A percentile compares a stretch with the other conserved stretches of the same genome.
phyloP scores from a whole-genome alignment of 805 yeast genomes.

The Yamadazyma phyllophila region DNA sequence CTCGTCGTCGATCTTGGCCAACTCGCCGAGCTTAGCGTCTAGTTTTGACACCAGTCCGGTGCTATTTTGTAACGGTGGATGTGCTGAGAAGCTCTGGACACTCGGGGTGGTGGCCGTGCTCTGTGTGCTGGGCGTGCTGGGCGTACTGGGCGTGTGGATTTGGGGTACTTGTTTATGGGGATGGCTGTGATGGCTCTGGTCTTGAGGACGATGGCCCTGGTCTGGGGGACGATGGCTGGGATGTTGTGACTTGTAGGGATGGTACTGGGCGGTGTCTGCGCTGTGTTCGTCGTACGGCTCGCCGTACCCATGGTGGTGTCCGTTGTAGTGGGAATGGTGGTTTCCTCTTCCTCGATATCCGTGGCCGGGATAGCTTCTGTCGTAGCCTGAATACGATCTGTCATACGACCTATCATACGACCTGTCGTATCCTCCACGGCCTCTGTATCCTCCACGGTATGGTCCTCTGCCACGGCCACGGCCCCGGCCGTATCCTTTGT shows the following conservation, averaged over 20 bases:
- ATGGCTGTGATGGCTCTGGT: not conserved
- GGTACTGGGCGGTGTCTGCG: not conserved
- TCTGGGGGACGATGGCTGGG: not conserved
- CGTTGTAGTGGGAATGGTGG: not conserved
- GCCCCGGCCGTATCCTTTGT: conserved; percentile 8
- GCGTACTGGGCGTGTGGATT: not conserved
- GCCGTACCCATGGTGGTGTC: not conserved
- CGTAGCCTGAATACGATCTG: conserved; percentile 19
- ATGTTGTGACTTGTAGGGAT: not conserved
- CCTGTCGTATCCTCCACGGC: conserved; percentile 20
- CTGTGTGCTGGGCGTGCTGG: no score
- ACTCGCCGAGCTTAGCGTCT: conserved; percentile 1
- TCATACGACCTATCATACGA: conserved; percentile 13
- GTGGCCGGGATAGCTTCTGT: conserved; percentile 1
- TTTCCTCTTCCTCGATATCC: conserved; percentile 3
- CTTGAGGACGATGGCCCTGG: not conserved
- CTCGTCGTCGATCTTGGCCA: conserved; percentile 2
- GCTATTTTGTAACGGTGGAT: no score
- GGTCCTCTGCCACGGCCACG: conserved; percentile 16
- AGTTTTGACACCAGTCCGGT: not conserved
- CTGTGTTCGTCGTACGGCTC: not conserved
- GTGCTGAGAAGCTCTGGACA: no score
- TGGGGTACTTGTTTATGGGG: not conserved
- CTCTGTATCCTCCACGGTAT: conserved; percentile 17
- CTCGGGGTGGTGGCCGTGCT: no score